Percentiles rank a stretch among this genome's conserved stretches.
phyloP scores from a whole-genome alignment of 2,329 filamentous ascomycete genomes.

The Aspergillus sojae region DNA sequence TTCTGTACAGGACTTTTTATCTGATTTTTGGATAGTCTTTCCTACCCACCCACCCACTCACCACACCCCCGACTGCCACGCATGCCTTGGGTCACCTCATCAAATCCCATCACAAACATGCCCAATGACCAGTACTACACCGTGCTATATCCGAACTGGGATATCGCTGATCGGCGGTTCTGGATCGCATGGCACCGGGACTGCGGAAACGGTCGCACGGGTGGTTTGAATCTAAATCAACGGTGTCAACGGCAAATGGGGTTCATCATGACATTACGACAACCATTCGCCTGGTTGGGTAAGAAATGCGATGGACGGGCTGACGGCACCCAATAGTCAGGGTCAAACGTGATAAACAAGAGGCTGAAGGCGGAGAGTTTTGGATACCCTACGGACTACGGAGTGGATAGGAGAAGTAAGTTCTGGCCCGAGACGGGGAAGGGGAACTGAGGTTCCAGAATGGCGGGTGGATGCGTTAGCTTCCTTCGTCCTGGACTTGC shows the following conservation, averaged over 20 bases:
- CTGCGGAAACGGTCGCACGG: neutral
- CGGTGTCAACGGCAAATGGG: neutral
- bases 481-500: neutral
- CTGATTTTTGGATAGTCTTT: neutral
- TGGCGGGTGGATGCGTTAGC: slow-evolving; percentile 1
- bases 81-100: neutral
- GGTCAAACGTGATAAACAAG: neutral
- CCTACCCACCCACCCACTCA: neutral
- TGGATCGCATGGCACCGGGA: neutral
- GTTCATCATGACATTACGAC: neutral
- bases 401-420: neutral
- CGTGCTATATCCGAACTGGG: neutral
- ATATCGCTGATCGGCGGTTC: slow-evolving; percentile 2
- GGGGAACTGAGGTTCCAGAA: slow-evolving; percentile 5
- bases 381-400: neutral
- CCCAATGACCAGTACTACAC: neutral
- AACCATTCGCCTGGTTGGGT: neutral
- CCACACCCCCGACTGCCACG: neutral
- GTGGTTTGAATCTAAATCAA: neutral
- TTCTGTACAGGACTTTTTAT: neutral
- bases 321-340: neutral
- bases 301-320: neutral
- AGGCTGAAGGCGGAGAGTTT: slow-evolving; percentile 4
- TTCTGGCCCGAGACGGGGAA: slow-evolving; percentile 4
- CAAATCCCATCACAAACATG: slow-evolving; percentile 1